phyloP scores from a whole-genome alignment of 2,329 filamentous ascomycete genomes.

The Nemania bipapillata region DNA sequence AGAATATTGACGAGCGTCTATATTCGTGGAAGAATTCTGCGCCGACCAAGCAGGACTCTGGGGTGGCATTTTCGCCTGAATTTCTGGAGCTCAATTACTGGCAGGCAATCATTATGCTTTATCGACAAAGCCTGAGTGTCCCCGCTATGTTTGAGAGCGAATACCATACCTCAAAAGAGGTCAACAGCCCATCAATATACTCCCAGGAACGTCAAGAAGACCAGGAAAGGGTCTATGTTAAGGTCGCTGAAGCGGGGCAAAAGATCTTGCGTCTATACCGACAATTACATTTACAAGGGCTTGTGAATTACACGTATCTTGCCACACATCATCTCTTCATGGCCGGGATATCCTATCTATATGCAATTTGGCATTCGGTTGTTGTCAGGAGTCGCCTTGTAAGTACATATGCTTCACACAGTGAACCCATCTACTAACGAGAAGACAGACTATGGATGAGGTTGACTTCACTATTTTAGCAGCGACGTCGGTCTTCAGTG shows the following conservation, averaged over 20 bases:
- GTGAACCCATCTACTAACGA: constrained; percentile 44
- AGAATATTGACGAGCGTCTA: constrained; percentile 84
- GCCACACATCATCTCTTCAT: constrained; percentile 97
- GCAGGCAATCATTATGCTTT: constrained; percentile 96
- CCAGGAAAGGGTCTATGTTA: constrained; percentile 90
- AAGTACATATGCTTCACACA: constrained; percentile 56
- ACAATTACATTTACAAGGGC: constrained; percentile 83
- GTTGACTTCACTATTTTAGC: constrained; percentile 97
- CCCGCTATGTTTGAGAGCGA: constrained; percentile 86
- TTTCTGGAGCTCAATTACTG: constrained; percentile 97
- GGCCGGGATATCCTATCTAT: constrained; percentile 95
- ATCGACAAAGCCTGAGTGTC: constrained; percentile 87
- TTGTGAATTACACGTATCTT: constrained; percentile 96
- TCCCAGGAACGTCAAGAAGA: constrained; percentile 77
- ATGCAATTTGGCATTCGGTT: constrained; percentile 96
- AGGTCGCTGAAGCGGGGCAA: constrained; percentile 93
- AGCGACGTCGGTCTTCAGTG: constrained; percentile 89
- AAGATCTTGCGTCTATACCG: constrained; percentile 91
- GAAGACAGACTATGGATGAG: constrained; percentile 81
- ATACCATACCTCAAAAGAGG: constrained; percentile 72
- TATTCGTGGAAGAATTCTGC: constrained; percentile 87
- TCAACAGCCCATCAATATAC: constrained; percentile 70
- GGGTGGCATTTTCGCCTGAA: constrained; percentile 87
- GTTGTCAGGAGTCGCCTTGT: constrained; percentile 86
- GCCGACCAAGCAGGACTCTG: constrained; percentile 80